Evolutionary conservation across 202 grass and related monocot genomes (phyloP), one percentile per base, ranked within the genome.

Genomic region (Zizania palustris): DNA sequence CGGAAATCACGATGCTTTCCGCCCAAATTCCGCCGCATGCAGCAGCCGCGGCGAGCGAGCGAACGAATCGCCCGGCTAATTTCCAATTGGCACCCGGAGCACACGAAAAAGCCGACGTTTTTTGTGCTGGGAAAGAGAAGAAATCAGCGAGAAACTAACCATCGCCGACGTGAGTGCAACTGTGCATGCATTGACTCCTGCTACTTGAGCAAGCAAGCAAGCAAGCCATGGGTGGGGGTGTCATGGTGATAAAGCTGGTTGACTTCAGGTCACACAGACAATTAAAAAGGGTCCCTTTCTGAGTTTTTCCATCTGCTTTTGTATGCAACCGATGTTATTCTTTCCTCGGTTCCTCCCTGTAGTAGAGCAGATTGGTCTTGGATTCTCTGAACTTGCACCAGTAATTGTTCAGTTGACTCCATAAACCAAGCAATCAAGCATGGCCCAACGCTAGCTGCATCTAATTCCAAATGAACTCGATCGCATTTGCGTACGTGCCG

Each of bases 321-420:
- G n/a, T 20, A 55, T 20, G 60, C 49, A 19, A 5, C 3, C n/a
- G 3, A 7, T 55, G 51, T 55, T 20, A 28, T 20, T 12, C 7
- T 10, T 54, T 65, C 35, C 19, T 56, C 28, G 2, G 28, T 65
- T 65, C 70, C n/a, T 10, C 58, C 46, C n/a, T n/a, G 28, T 28
- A 28, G 28, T 28, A 28, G 28, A 28, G 1, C 12, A 12, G n/a
- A 51, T 5, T 81, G 78, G 59, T 61, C 68, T 60, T 54, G 10
- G 61, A 63, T 63, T 60, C 85, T 22, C 53, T 40, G n/a, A 0
- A 53, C 18, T 13, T 2, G 51, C 51, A 55, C 18, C 35, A 19
- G 16, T 82, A 72, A 83, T 72, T 77, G 59, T 33, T 67, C 62
- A 16, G 36, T 72, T 77, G 72, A 72, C 66, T 36, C 34, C 45